A percentile compares a stretch with the other conserved stretches of the same genome.
Evolutionary conservation across 495 filamentous ascomycete genomes (phyloP).

Genomic region (Hypoxylon crocopeplum): DNA sequence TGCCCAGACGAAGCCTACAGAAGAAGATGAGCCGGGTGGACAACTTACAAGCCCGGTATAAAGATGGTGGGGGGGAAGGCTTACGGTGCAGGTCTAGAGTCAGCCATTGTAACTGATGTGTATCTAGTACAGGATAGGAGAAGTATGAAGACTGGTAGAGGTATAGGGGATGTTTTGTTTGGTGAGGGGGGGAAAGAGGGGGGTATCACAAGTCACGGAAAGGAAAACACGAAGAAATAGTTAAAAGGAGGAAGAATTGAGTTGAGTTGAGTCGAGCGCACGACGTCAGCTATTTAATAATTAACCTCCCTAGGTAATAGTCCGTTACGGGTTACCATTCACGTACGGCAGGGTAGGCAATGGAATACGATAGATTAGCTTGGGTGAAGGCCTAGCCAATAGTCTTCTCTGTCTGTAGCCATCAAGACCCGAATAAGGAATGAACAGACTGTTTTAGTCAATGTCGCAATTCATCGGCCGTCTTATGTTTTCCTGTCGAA

Average conservation of each 20-base stretch:
- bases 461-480: conserved; percentile 33
- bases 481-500: conserved; percentile 29
- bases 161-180: neutral
- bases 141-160: neutral
- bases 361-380: conserved; percentile 4
- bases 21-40: conserved; percentile 8
- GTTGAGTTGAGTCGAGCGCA: conserved; percentile 18
- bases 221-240: conserved; percentile 11
- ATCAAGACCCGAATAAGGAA: conserved; percentile 24
- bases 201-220: conserved; percentile 22
- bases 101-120: conserved; percentile 32
- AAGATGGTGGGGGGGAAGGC: conserved; percentile 1
- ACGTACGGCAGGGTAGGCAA: conserved; percentile 9
- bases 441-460: conserved; percentile 5
- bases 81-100: conserved; percentile 38
- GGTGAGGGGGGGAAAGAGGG: conserved; percentile 1
- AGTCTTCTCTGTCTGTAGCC: neutral
- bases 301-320: neutral
- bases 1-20: conserved; percentile 82
- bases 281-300: conserved; percentile 31
- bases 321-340: conserved; percentile 12
- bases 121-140: neutral
- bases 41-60: neutral
- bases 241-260: conserved; percentile 10
- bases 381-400: conserved; percentile 19